Base-by-base conservation (phyloP, 2,329 filamentous ascomycete species). In the Hypoxylon rubiginosum region DNA sequence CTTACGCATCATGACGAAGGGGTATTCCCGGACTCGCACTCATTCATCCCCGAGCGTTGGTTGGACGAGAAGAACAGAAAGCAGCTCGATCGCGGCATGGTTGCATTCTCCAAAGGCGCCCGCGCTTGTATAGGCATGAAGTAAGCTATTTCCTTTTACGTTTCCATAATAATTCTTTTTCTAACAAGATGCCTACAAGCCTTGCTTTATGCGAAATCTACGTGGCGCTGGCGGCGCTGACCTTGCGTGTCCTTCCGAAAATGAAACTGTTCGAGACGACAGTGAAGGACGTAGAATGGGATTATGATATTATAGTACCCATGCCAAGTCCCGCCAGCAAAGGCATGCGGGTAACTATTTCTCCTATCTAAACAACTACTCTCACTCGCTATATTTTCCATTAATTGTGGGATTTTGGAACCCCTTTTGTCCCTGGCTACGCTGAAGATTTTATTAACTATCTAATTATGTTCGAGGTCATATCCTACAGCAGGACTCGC, bases 61-160 rank as follows among this genome's bases (percentile, higher is more conserved):
- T 65, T 83, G 4, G 78, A 78, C 36, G 73, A 75, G 28, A 68
- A 76, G 24, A 69, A 71, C 53, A 74, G 74, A 3, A 77, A 76
- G 46, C 68, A 73, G 1, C 62, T 82, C 0, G 77, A 82, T 28
- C 75, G 74, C n/a, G 77, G 76, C 43, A 75, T 83, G 46, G 73
- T 83, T 13, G 59, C 80, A 1, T 84, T 84, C 65, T 79, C 77
- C 2, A 81, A 78, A 52, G 82, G 81, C 1, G 74, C 76, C 3
- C 70, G 82, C 13, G 73, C 73, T n/a, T 84, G 83, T 58, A 72
- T 84, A 3, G 82, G 83, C 15, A 75, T 75, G 62, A 78, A 79
- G 77, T 79, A 64, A 69, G 73, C 64, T 19, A n/a, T 26, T 39
- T 49, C 10, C 3, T 15, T 32, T 17, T 21, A 24, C 13, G 1